Evolutionary conservation across 495 filamentous ascomycete species (phyloP), one percentile per base, ranked within the genome.

Genomic region (Viridothelium virens): DNA sequence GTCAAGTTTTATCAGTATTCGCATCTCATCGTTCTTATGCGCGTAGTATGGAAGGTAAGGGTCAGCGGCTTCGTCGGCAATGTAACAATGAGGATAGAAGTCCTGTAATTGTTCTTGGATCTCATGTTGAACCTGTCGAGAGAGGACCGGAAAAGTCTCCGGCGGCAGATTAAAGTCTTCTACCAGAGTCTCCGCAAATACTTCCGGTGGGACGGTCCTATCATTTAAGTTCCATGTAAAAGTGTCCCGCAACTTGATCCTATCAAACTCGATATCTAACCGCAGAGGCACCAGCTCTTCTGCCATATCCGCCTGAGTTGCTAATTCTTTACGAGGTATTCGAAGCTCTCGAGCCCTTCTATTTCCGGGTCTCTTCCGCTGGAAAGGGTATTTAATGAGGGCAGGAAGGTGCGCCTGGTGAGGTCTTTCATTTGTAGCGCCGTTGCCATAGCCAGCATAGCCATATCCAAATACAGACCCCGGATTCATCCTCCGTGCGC

Each of bases 161-260:
- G 84, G 74, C 1, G 91, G 86, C 14, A 98, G 80, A 33, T 87
- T 86, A 74, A 98, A 86, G 74, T 98, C 94, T 74, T 98, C 94
- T 10, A 97, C 86, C 18, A 97, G 80, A 76, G 93, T 89, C 66
- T 90, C 84, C 0, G 92, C 91, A 76, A 97, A 96, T 33, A 91
- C 66, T 18, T 94, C 90, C 39, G 87, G 83, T 14, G 84, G 82
- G 4, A 94, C 83, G 33, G 91, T 84, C 62, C 91, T 85, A 72
- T 98, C 94, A 74, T 96, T 91, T 63, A 98, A 85, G 75, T 97
- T 98, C 91, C 92, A 98, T 25, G 94, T 98, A 71, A 98, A 97
- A 9, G 94, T 98, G 77, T 98, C 94, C 72, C 94, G 87, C 67
- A 98, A 84, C 78, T 96, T 93, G 70, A 97, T 85, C 77, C 95